phyloP scores from a whole-genome alignment of 192 early-diverging fungal species.

The Dispira parvispora region DNA sequence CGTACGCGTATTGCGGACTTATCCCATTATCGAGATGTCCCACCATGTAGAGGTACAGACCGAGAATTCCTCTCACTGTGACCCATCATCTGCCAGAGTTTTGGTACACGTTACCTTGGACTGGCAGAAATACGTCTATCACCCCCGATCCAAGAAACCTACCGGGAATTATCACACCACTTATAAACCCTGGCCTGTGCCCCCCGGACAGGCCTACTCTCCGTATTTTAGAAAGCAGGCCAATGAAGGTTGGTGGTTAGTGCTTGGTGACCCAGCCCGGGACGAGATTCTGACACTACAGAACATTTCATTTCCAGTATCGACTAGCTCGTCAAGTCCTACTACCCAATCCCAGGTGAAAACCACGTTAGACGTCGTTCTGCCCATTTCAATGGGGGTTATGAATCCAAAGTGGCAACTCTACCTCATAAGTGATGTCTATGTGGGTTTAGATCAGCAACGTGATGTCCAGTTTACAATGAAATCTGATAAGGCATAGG shows the following conservation, averaged over 20 bases:
- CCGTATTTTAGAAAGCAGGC: slow-evolving; percentile 83
- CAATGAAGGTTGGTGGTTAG: slow-evolving; percentile 86
- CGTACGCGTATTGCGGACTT: slow-evolving; percentile 13
- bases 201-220: slow-evolving; percentile 46
- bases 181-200: slow-evolving; percentile 13
- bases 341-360: slow-evolving; percentile 17
- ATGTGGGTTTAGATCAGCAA: slow-evolving; percentile 55
- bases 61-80: too few species aligned
- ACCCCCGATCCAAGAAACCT: too few species aligned
- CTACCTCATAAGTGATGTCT: slow-evolving; percentile 58
- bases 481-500: too few species aligned
- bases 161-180: background rate
- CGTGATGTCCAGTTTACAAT: slow-evolving; percentile 17
- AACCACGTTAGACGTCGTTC: slow-evolving; percentile 42
- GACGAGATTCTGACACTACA: slow-evolving; percentile 68
- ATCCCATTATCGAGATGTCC: slow-evolving; percentile 29
- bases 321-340: slow-evolving; percentile 16
- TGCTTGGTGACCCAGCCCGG: slow-evolving; percentile 44
- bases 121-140: too few species aligned
- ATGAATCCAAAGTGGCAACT: slow-evolving; percentile 29
- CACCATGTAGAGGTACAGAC: background rate
- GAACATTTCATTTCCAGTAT: slow-evolving; percentile 49
- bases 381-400: slow-evolving; percentile 38
- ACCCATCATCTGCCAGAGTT: too few species aligned
- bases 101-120: too few species aligned